phyloP scores from a whole-genome alignment of 1,284 basidiomycete species.

The Coriolopsis trogii region DNA sequence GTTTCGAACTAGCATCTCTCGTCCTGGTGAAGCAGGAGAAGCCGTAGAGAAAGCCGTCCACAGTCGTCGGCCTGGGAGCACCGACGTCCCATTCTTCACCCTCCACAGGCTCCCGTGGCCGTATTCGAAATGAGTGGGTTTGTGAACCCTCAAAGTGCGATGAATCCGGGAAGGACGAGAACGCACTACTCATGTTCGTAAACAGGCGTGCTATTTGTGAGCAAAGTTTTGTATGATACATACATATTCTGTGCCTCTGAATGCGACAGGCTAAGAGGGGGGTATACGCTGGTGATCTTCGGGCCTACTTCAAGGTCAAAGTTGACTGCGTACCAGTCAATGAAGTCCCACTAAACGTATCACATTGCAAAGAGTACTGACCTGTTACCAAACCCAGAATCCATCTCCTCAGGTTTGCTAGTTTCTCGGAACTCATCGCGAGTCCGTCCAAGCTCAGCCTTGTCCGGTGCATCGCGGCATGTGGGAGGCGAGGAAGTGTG shows the following conservation, averaged over 20 bases:
- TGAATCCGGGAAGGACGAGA: conserved; percentile 94
- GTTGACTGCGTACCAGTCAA: conserved; percentile 78
- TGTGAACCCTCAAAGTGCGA: conserved; percentile 76
- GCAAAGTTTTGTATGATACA: too few relatives aligned
- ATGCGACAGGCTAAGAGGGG: conserved; percentile 60
- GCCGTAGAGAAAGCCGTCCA: conserved; percentile 80
- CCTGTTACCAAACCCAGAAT: conserved; percentile 81
- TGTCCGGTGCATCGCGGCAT: conserved; percentile 16
- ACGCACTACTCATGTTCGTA: too few relatives aligned
- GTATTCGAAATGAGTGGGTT: conserved; percentile 75
- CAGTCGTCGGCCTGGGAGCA: conserved; percentile 40
- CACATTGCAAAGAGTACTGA: conserved; percentile 1
- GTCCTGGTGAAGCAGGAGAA: conserved; percentile 83
- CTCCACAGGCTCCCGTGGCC: conserved; percentile 40
- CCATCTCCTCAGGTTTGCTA: conserved; percentile 69
- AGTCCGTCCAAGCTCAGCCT: conserved; percentile 31
- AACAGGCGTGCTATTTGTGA: too few relatives aligned
- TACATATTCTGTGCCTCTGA: conserved; percentile 85
- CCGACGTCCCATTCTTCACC: conserved; percentile 27
- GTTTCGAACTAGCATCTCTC: conserved; percentile 67
- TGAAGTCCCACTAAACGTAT: conserved; percentile 24
- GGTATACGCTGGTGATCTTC: conserved; percentile 75
- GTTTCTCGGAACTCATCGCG: conserved; percentile 50
- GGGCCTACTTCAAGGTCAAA: conserved; percentile 91
- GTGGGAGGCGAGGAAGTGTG: conserved; percentile 40